phyloP scores from a whole-genome alignment of 805 yeast genomes.

The Priceomyces fermenticarens region DNA sequence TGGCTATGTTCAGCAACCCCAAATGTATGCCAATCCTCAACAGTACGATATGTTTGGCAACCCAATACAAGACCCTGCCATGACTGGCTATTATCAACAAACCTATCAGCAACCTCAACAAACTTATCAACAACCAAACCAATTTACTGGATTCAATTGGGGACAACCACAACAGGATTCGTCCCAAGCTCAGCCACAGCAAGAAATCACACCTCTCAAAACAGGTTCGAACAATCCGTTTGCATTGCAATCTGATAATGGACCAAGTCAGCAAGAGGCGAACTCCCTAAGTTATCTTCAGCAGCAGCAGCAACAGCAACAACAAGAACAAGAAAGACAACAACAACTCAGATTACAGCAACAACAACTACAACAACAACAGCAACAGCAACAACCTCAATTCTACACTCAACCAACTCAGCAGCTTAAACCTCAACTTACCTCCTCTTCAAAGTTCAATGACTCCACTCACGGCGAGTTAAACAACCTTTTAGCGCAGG shows the following conservation, averaged over 20 bases:
- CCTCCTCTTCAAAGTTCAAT: slow-evolving; percentile 34
- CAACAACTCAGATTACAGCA: slow-evolving; percentile 15
- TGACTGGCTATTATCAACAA: slow-evolving; percentile 51
- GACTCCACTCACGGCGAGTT: slow-evolving; percentile 58
- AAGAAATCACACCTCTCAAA: slow-evolving; percentile 49
- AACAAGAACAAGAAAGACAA: slow-evolving; percentile 24
- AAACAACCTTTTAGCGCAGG: slow-evolving; percentile 74
- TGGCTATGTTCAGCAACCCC: slow-evolving; percentile 20
- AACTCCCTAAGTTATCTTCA: slow-evolving; percentile 26
- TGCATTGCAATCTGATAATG: slow-evolving; percentile 39
- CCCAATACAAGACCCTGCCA: slow-evolving; percentile 54
- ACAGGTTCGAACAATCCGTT: slow-evolving; percentile 82
- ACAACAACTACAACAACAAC: slow-evolving; percentile 29
- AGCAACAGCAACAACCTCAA: slow-evolving; percentile 26
- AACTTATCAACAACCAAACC: slow-evolving; percentile 17
- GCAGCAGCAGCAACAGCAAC: slow-evolving; percentile 14
- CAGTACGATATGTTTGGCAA: slow-evolving; percentile 66
- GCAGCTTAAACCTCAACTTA: slow-evolving; percentile 30
- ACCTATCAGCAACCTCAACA: slow-evolving; percentile 28
- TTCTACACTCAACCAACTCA: slow-evolving; percentile 17
- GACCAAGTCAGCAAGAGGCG: slow-evolving; percentile 16
- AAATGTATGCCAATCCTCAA: slow-evolving; percentile 16
- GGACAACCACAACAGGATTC: slow-evolving; percentile 25
- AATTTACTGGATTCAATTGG: slow-evolving; percentile 21
- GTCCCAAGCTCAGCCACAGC: slow-evolving; percentile 27